phyloP scores from a whole-genome alignment of 306 rosid species.

The Mucuna pruriens region DNA sequence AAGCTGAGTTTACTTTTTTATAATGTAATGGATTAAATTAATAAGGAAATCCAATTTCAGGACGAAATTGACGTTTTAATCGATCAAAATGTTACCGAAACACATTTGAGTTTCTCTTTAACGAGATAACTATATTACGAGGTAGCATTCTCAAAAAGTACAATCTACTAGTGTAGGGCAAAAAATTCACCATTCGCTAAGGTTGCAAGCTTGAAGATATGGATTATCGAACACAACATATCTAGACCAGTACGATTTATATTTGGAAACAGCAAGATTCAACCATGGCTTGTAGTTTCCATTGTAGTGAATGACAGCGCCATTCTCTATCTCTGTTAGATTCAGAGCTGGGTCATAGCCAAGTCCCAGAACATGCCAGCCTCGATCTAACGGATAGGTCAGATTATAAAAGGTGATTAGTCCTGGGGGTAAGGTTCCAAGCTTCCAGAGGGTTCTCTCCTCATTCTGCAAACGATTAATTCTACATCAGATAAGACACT shows the following conservation, averaged over 20 bases:
- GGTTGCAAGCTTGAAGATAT: slow-evolving; percentile 70
- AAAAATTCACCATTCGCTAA: slow-evolving; percentile 49
- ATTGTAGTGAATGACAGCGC: slow-evolving; percentile 92
- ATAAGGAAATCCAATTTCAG: not conserved
- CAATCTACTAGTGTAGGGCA: slow-evolving; percentile 14
- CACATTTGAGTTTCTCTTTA: not conserved
- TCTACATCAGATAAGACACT: slow-evolving; percentile 21
- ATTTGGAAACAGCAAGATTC: slow-evolving; percentile 91
- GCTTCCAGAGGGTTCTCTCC: slow-evolving; percentile 98
- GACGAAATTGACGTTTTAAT: not conserved
- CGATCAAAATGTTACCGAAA: not conserved
- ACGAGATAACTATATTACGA: slow-evolving; percentile 22
- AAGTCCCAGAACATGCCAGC: slow-evolving; percentile 96
- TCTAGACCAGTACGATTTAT: slow-evolving; percentile 87
- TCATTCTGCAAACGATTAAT: slow-evolving; percentile 74
- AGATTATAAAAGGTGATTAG: slow-evolving; percentile 90
- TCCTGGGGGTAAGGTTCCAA: slow-evolving; percentile 94
- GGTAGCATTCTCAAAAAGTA: slow-evolving; percentile 19
- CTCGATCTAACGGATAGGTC: slow-evolving; percentile 77
- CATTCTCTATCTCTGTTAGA: slow-evolving; percentile 77
- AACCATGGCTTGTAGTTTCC: slow-evolving; percentile 99
- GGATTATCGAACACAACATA: slow-evolving; percentile 80
- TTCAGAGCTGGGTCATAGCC: slow-evolving; percentile 97
- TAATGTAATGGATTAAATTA: not conserved
- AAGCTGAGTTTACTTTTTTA: not conserved